phyloP scores from a whole-genome alignment of 768 basidiomycete species.

The Hericium alpestre region DNA sequence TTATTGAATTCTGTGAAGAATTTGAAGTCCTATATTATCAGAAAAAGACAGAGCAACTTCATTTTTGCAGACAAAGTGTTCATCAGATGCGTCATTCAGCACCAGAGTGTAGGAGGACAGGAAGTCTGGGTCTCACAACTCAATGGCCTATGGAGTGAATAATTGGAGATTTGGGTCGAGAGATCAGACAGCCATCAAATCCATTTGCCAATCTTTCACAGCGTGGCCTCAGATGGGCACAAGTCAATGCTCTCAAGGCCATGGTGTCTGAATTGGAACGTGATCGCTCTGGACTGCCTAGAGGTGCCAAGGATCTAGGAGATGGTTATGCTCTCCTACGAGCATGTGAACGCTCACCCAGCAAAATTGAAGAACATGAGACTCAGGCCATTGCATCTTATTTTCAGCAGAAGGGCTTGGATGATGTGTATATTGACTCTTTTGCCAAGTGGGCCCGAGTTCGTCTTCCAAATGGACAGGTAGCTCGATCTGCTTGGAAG shows the following conservation, averaged over 20 bases:
- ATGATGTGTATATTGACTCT: neutral
- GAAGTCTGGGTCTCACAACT: constrained; percentile 6
- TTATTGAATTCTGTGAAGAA: constrained; percentile 21
- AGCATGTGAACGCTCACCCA: neutral
- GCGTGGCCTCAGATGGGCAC: constrained; percentile 9
- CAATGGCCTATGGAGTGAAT: constrained; percentile 18
- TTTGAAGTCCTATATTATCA: constrained; percentile 29
- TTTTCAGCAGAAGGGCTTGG: neutral
- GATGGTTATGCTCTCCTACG: constrained; percentile 16
- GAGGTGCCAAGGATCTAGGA: constrained; percentile 11
- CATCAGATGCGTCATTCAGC: constrained; percentile 23
- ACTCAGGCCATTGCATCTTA: neutral
- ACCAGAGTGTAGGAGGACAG: constrained; percentile 14
- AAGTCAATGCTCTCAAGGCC: constrained; percentile 1
- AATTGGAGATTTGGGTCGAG: constrained; percentile 17
- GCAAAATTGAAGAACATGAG: neutral
- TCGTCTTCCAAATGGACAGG: constrained; percentile 15
- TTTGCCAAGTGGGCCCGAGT: constrained; percentile 14
- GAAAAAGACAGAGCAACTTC: constrained; percentile 16
- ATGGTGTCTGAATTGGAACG: constrained; percentile 2
- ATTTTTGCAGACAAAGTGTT: constrained; percentile 24
- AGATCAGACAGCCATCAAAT: constrained; percentile 18
- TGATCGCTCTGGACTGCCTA: neutral
- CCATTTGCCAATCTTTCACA: constrained; percentile 18
- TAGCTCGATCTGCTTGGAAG: constrained; percentile 6